These are phyloP conservation scores for Tulasnella sp. DNA, from an alignment of 768 basidiomycete species.

Conservation along the genomic window DNA sequence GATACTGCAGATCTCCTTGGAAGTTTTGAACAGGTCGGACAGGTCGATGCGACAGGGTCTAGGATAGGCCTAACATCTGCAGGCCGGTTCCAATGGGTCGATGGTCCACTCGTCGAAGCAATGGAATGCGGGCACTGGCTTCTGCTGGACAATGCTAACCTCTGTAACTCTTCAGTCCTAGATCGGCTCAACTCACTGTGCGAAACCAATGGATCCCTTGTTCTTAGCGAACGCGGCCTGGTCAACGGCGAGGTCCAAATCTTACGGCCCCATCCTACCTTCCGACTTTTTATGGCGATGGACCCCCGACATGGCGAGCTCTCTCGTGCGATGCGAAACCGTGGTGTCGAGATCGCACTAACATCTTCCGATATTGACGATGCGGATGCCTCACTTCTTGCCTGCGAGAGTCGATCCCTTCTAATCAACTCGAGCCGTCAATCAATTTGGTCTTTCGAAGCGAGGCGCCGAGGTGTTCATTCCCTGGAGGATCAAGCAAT, in stretches of 20 bases:
- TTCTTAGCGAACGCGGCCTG: slow-evolving; percentile 83
- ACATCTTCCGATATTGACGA: background rate
- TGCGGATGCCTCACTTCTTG: background rate
- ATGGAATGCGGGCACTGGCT: slow-evolving; percentile 85
- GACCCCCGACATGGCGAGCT: slow-evolving; percentile 88
- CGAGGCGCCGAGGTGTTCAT: background rate
- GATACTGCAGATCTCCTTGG: slow-evolving; percentile 93
- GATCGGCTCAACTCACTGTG: slow-evolving; percentile 95
- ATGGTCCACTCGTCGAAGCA: slow-evolving; percentile 81
- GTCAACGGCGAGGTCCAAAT: slow-evolving; percentile 65
- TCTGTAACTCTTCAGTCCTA: slow-evolving; percentile 90
- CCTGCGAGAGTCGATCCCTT: background rate
- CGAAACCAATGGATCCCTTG: slow-evolving; percentile 69
- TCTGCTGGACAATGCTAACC: slow-evolving; percentile 83
- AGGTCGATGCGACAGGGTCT: background rate
- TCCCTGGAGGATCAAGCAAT: background rate
- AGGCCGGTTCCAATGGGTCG: slow-evolving; percentile 78
- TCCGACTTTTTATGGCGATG: slow-evolving; percentile 88
- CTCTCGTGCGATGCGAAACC: slow-evolving; percentile 96
- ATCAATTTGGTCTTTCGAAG: background rate
- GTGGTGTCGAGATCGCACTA: slow-evolving; percentile 80
- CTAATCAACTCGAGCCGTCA: background rate
- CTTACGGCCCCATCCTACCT: slow-evolving; percentile 74
- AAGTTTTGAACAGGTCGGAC: slow-evolving; percentile 80
- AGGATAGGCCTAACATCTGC: background rate